Base-by-base conservation (phyloP, 2,329 filamentous ascomycete genomes). In the Phoma sp. region DNA sequence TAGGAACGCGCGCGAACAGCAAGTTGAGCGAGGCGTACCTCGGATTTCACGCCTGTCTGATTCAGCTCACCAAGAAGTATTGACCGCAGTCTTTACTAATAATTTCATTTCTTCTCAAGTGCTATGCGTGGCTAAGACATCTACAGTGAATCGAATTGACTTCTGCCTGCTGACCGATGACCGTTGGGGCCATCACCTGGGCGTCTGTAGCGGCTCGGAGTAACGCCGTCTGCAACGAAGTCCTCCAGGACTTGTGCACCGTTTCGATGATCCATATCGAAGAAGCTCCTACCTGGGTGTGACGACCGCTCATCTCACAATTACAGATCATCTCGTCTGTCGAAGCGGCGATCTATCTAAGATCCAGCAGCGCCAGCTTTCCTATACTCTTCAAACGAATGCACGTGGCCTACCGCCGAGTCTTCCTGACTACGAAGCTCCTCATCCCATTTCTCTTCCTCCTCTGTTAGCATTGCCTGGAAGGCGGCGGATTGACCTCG, bases 391-490 rank as follows among this genome's bases (percentile, higher is more conserved):
- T 80, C 76, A 60, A 81, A 80, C 4, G 65, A 71, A 64, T 52
- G 70, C 55, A 55, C 67, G 61, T 32, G 67, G 54, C 47, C 66
- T 55, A 52, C 46, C 29, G 64, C 30, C 24, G 59, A 49, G 37
- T 70, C 55, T 53, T 71, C 69, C 41, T 68, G 64, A 47, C 62
- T 59, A 24, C 69, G 65, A 41, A 72, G 65, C 58, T 71, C 65
- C 35, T 75, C 73, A 47, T 80, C 77, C 77, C 78, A 81, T 11
- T 65, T 69, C 50, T 79, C 78, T 62, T 81, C 79, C 55, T 81
- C 79, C 33, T 70, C 68, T 3, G 72, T 74, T 18, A 77, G 68
- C 32, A 76, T 64, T 7, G 67, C 67, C 40, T 74, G 65, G 55
- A 80, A 79, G 9, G 67, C 67, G 47, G 73, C 71, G 13, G 68